Evolutionary conservation across 106 monocot genomes (phyloP).

Genomic region (Iris macrosiphon): DNA sequence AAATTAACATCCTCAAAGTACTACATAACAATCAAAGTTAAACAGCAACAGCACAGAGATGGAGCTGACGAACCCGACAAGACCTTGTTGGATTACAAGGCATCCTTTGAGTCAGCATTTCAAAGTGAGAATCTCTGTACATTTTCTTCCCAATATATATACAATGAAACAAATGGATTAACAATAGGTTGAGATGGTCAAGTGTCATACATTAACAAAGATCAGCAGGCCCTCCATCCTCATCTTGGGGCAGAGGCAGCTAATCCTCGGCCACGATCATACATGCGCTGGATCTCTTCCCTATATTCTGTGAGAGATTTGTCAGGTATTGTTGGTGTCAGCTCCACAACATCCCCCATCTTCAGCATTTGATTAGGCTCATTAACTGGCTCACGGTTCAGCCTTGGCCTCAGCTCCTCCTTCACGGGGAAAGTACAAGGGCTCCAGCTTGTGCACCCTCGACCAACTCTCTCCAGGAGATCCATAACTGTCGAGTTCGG

Average conservation of each 20-base stretch:
- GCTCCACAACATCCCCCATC: constrained; percentile 91
- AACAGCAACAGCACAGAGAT: no score
- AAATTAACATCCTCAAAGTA: no score
- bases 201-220: neutral
- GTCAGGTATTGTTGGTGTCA: constrained; percentile 69
- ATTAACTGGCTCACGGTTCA: constrained; percentile 55
- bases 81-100: no score
- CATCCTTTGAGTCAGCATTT: no score
- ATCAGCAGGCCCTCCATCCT: constrained; percentile 2
- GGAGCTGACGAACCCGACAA: no score
- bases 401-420: constrained; percentile 76
- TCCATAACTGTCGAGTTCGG: constrained; percentile 68
- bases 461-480: constrained; percentile 58
- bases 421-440: constrained; percentile 51
- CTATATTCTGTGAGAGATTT: constrained; percentile 75
- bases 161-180: constrained; percentile 27
- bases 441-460: constrained; percentile 30
- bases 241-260: constrained; percentile 20
- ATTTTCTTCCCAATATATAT: constrained; percentile 13
- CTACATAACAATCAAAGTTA: no score
- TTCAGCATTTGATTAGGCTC: constrained; percentile 49
- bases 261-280: constrained; percentile 50
- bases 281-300: constrained; percentile 96
- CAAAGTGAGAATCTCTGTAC: constrained; percentile 11
- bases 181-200: neutral